These are phyloP conservation scores for Blastobotrys buckinghamii DNA, from an alignment of 1,139 yeast species.

Conservation along the genomic window DNA sequence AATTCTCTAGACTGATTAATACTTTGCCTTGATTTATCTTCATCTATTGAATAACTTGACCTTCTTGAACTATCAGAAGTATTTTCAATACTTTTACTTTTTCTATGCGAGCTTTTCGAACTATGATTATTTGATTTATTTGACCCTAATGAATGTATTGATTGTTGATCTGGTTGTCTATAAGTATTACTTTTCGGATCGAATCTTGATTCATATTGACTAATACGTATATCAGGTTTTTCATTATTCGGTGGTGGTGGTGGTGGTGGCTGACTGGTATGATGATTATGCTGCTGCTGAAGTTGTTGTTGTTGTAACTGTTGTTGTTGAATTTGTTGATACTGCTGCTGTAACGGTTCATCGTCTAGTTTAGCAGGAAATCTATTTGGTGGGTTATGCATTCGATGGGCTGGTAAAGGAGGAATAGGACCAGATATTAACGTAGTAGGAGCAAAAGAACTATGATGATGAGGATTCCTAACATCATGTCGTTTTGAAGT, in stretches of 20 bases:
- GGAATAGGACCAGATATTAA: constrained; percentile 27
- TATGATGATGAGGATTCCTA: not conserved
- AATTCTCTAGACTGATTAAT: constrained; percentile 20
- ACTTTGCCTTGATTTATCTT: constrained; percentile 18
- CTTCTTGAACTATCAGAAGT: constrained; percentile 13
- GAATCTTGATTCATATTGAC: constrained; percentile 3
- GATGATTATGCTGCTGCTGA: constrained; percentile 1
- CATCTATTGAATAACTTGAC: constrained; percentile 17
- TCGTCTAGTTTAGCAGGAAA: not conserved
- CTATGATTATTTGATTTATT: constrained; percentile 6
- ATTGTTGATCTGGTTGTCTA: constrained; percentile 1
- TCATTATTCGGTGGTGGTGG: constrained; percentile 7
- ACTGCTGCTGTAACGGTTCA: not conserved
- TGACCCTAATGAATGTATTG: constrained; percentile 6
- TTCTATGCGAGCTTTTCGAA: constrained; percentile 10
- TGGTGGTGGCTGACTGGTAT: constrained; percentile 1
- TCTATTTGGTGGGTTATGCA: constrained; percentile 10
- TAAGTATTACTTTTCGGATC: constrained; percentile 4
- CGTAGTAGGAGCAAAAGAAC: constrained; percentile 20
- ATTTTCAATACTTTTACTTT: constrained; percentile 12
- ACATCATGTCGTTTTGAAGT: constrained; percentile 7
- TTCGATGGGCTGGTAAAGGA: constrained; percentile 23
- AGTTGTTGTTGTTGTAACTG: constrained; percentile 9
- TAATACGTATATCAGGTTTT: constrained; percentile 1
- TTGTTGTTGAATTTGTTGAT: constrained; percentile 2